These are phyloP conservation scores for Effrenium voratum DNA, from an alignment of 73 alveolate genomes.

Conservation along the genomic window DNA sequence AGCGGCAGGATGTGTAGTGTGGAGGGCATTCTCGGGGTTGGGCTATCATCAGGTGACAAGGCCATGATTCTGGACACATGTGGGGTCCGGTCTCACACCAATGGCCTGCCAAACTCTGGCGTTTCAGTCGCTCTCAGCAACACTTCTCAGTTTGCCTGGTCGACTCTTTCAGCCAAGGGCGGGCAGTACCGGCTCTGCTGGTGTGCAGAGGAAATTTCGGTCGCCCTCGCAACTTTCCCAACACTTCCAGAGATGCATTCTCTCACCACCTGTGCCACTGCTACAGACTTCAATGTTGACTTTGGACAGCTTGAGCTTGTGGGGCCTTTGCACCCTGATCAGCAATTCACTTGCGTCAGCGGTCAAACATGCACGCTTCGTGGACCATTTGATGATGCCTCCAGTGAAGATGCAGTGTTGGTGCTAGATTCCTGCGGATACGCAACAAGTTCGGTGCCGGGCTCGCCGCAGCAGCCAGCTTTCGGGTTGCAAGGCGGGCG, in stretches of 20 bases:
- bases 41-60: neutral
- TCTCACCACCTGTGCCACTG: neutral
- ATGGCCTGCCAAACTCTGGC: neutral
- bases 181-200: slow-evolving; percentile 47
- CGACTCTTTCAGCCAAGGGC: slow-evolving; percentile 4
- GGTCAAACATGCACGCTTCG: neutral
- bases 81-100: neutral
- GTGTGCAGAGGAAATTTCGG: neutral
- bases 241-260: neutral
- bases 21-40: neutral
- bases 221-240: neutral
- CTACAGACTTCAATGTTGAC: neutral
- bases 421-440: neutral
- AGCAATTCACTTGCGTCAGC: slow-evolving; percentile 1
- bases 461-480: neutral
- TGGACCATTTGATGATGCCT: neutral
- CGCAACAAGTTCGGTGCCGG: neutral
- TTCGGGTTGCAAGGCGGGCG: neutral
- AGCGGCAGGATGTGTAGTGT: slow-evolving; percentile 4
- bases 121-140: neutral
- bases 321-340: neutral
- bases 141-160: slow-evolving; percentile 10
- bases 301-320: neutral
- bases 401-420: neutral
- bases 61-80: slow-evolving; percentile 62